phyloP scores from a whole-genome alignment of 768 basidiomycete genomes.

The Sporobolomyces pararoseus region DNA sequence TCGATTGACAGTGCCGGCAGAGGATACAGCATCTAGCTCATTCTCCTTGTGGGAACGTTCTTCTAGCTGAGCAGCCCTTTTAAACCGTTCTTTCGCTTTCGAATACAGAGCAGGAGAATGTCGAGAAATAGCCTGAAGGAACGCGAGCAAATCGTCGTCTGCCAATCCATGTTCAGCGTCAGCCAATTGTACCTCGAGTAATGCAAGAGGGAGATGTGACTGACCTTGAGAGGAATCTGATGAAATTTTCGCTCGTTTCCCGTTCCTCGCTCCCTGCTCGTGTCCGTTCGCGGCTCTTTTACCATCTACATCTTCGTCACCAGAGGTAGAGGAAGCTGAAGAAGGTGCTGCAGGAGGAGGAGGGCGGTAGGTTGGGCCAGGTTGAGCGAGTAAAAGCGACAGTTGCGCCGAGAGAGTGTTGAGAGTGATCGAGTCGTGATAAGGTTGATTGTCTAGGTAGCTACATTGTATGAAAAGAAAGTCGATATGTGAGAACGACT shows the following conservation, averaged over 20 bases:
- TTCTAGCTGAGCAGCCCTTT: constrained; percentile 18
- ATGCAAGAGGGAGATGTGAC: background rate
- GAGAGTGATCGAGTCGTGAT: constrained; percentile 37
- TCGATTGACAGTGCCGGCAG: too few relatives aligned
- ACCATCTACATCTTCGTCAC: background rate
- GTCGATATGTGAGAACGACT: too few relatives aligned
- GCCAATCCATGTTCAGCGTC: too few relatives aligned
- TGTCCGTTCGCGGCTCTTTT: background rate
- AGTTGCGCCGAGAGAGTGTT: constrained; percentile 35
- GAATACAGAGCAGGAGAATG: constrained; percentile 7
- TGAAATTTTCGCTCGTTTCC: background rate
- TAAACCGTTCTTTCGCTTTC: constrained; percentile 22
- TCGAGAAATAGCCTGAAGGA: background rate
- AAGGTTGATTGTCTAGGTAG: constrained; percentile 39
- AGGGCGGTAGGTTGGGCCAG: background rate
- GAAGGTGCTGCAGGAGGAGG: constrained; percentile 1
- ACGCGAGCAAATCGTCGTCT: background rate
- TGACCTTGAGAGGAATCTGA: background rate
- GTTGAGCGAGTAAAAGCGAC: constrained; percentile 33
- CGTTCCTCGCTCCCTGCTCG: background rate
- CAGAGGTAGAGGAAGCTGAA: background rate
- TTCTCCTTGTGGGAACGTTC: background rate
- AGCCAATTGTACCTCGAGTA: background rate
- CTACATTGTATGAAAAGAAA: background rate
- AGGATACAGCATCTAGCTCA: too few relatives aligned